Base-by-base conservation (phyloP, 2,329 filamentous ascomycete genomes). In the Colletotrichum caudatum region DNA sequence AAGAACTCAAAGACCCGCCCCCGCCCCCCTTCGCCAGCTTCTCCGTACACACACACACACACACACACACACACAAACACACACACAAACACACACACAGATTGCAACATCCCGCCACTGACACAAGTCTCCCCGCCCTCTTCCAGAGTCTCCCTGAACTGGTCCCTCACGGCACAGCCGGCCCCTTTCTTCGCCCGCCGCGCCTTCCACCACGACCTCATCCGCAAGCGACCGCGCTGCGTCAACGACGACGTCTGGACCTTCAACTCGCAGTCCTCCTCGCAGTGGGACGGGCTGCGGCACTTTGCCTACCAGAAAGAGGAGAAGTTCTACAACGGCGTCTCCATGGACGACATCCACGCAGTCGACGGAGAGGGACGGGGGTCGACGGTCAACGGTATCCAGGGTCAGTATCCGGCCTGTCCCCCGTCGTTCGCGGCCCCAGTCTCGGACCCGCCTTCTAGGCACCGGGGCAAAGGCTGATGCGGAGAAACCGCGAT, bases 331-430 rank as follows among this genome's bases (percentile, higher is more conserved):
- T 80, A 79, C 48, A 80, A 80, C 64, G 78, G 79, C 41, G 71
- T 74, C 53, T 67, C 68, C 23, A 74, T 74, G 72, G 65, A 72
- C 81, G 54, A 71, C 51, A 93, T 97, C 78, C 89, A 92, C 41
- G 73, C 60, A 58, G 66, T 64, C 16, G 71, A 63, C 44, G 64
- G 23, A 11, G 37, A 73, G 3, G 73, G 73, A 6, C 53, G 64
- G n/a, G 78, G 78, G 2, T 76, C 76, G 0, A 75, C 73, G n/a
- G 39, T 74, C 51, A 73, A 74, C 61, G 71, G 71, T 12, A 74
- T 74, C 9, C 73, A 74, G 57, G 72, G 70, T 73, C 12, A 46
- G 39, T 29, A 29, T 39, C 16, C 20, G 5, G 12, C 3, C 29
- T 26, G 37, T 20, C 29, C 62, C 62, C 9, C 9, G 33, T 35